Percentiles rank a stretch among this genome's conserved stretches.
Evolutionary conservation across 495 filamentous ascomycete genomes (phyloP).

Genomic region (Neurospora cerealis): DNA sequence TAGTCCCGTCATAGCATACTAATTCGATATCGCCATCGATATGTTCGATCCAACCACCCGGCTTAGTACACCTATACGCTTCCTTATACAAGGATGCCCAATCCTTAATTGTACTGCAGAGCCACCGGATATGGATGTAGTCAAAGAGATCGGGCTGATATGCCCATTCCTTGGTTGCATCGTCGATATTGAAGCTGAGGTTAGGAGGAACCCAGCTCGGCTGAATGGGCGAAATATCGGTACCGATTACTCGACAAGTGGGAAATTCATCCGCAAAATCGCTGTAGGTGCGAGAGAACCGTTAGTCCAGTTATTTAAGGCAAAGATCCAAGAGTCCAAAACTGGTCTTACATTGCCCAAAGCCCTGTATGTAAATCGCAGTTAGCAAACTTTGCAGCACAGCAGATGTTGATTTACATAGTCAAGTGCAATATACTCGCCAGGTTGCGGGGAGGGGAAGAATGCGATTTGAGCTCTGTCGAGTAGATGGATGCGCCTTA

Average conservation of each 20-base stretch:
- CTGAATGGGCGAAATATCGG: constrained; percentile 50
- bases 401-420: not conserved
- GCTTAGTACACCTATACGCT: constrained; percentile 21
- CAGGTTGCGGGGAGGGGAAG: not conserved
- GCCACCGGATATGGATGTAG: constrained; percentile 44
- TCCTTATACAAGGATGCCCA: constrained; percentile 32
- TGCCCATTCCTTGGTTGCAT: constrained; percentile 38
- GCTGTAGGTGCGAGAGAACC: not conserved
- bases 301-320: not conserved
- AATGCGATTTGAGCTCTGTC: not conserved
- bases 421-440: not conserved
- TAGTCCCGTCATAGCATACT: not conserved
- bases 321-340: not conserved
- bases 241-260: constrained; percentile 40
- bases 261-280: constrained; percentile 37
- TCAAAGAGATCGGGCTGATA: constrained; percentile 39
- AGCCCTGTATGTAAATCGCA: constrained; percentile 13
- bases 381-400: not conserved
- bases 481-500: not conserved
- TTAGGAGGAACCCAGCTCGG: constrained; percentile 35
- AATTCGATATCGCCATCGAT: not conserved
- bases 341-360: constrained; percentile 2
- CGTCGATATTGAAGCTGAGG: constrained; percentile 41
- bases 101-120: constrained; percentile 40
- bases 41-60: constrained; percentile 25